These are phyloP conservation scores for Pseudonitzschia multiseries DNA, from an alignment of 108 stramenopile genomes.

Conservation along the genomic window DNA sequence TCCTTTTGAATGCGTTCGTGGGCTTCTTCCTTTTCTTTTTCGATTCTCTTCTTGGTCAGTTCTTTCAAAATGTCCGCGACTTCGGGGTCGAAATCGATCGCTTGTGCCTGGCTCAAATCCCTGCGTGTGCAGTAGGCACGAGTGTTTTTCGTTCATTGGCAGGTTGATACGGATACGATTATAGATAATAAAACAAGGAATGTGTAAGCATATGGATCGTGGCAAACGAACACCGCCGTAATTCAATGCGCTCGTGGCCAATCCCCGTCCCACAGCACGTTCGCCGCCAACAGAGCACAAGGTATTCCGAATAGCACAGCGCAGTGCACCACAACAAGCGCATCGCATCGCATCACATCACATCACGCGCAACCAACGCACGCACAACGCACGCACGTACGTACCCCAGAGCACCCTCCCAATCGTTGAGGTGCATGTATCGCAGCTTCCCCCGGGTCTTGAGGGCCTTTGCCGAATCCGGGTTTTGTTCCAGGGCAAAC, in stretches of 20 bases:
- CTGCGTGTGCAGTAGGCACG: too few species aligned
- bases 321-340: too few species aligned
- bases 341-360: too few species aligned
- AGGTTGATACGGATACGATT: neutral
- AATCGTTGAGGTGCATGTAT: constrained; percentile 47
- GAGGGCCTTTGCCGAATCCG: constrained; percentile 85
- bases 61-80: constrained; percentile 72
- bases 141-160: too few species aligned
- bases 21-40: constrained; percentile 64
- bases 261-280: too few species aligned
- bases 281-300: too few species aligned
- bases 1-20: constrained; percentile 62
- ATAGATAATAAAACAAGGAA: neutral
- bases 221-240: too few species aligned
- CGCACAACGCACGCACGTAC: too few species aligned
- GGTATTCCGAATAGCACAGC: too few species aligned
- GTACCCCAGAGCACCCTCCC: constrained; percentile 38
- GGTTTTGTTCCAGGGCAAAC: constrained; percentile 72
- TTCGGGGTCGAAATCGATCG: constrained; percentile 86
- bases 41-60: constrained; percentile 67
- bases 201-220: too few species aligned
- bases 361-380: too few species aligned
- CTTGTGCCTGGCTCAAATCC: constrained; percentile 58
- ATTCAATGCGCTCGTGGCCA: too few species aligned
- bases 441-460: constrained; percentile 66